Base-by-base conservation (phyloP, 75 land plant species). In the Larix kaempferi region DNA sequence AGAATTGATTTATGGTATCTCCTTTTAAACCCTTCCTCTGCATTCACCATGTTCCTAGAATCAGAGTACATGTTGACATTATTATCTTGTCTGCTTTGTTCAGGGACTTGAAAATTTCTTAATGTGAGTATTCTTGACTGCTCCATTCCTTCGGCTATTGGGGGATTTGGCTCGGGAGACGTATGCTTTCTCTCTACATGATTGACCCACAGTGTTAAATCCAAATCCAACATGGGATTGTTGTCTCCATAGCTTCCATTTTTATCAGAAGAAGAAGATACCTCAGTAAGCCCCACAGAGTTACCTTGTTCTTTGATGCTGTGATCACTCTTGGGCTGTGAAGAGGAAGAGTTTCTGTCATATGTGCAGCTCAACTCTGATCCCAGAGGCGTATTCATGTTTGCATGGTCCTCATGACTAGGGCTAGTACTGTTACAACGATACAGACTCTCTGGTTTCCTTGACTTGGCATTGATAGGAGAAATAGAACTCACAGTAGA, bases 291-390 rank as follows among this genome's bases (percentile, higher is more conserved):
- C 17, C 54, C 73, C 8, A 41, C 12, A 49, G 54, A 49, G 54
- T 49, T 11, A 10, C 54, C 54, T 49, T 49, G 54, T 49, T 49
- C 54, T 11, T 49, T 49, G 22, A 17, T 58, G n/a, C 60, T 58
- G 19, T 58, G n/a, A 58, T 58, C 60, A 58, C 60, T 21, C 6
- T 21, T 58, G 19, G 19, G n/a, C 22, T 17, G 19, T 58, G 60
- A 58, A n/a, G 60, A 19, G 60, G n/a, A 19, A 3, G 44, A 17
- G 72, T 41, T n/a, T 41, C n/a, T 69, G 52, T 10, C 25, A 69
- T 69, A 22, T 37, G 73, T 69, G 54, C 73, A 69, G 73, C 73
- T 69, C 6, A 69, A 69, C 54, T 69, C 73, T 41, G 73, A 69
- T n/a, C 54, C 52, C 52, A 41, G 23, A 69, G 73, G 73, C 52